Evolutionary conservation across 2,329 filamentous ascomycete species (phyloP).

Genomic region (Arthrobotrys pseudoclavata): DNA sequence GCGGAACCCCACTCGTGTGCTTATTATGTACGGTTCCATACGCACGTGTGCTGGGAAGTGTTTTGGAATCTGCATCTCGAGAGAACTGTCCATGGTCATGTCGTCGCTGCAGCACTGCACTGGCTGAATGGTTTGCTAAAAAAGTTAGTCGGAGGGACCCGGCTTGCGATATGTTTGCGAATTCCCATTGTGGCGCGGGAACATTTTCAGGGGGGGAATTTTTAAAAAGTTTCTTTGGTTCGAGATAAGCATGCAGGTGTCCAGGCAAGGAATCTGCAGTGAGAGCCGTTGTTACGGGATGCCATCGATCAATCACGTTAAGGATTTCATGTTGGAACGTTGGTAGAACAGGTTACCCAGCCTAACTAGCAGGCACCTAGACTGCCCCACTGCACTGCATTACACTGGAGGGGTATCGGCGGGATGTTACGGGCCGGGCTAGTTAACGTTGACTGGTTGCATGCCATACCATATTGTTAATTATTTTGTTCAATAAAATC

Average conservation of each 20-base stretch:
- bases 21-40: conserved; percentile 23
- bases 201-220: conserved; percentile 34
- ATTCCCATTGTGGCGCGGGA: conserved; percentile 44
- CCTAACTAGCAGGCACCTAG: background rate
- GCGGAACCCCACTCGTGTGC: conserved; percentile 40
- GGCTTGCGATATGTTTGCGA: conserved; percentile 47
- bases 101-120: background rate
- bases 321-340: conserved; percentile 22
- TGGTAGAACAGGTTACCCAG: background rate
- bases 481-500: conserved; percentile 3
- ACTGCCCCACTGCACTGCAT: background rate
- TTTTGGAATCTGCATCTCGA: conserved; percentile 47
- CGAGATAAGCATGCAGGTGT: conserved; percentile 26
- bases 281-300: conserved; percentile 39
- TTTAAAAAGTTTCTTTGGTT: conserved; percentile 13
- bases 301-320: conserved; percentile 4
- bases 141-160: background rate
- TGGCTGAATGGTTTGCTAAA: conserved; percentile 18
- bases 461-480: background rate
- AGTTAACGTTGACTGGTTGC: too few relatives aligned
- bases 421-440: conserved; percentile 8
- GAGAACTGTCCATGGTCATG: conserved; percentile 10
- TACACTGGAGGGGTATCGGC: conserved; percentile 2
- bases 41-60: conserved; percentile 49
- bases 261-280: conserved; percentile 46